Base-by-base conservation (phyloP, 768 basidiomycete species). In the Lentinula sp. region DNA sequence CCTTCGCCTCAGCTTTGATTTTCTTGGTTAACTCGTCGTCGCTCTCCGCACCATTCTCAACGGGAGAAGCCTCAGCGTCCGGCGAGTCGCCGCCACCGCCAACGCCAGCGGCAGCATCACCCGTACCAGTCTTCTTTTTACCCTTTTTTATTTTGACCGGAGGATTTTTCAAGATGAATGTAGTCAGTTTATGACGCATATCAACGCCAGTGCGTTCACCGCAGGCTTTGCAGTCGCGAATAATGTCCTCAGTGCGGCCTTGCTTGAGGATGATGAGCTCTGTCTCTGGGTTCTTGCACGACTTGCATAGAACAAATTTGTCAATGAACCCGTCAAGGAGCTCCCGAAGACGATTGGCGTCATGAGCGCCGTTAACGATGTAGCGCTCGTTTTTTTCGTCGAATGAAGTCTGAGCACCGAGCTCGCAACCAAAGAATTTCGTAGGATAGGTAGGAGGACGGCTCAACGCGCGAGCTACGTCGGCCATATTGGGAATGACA, bases 261-360 rank as follows among this genome's bases (percentile, higher is more conserved):
- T 70, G 76, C 75, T 93, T 95, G 72, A 93, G 85, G 71, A 99
- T 84, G 77, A 93, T 75, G 49, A 98, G 85, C 69, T 98, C 95
- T 35, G 97, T 99, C 77, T 99, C 97, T 10, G 97, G 97, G 72
- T 99, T 99, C 80, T 98, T 98, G 89, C 97, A 99, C 9, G 91
- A 85, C 62, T 87, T 88, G 78, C 97, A 99, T 15, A 99, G 87
- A 48, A 99, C 94, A 66, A 97, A 99, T 76, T 98, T 98, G 68
- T 96, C 93, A 78, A 99, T 99, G 82, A 98, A 99, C 52, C 74
- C 84, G 73, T 98, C 96, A 67, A 99, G 88, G 15, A 99, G 86
- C 74, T 98, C 96, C 61, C 95, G 91, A 32, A 99, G 86, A 62
- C 95, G 91, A 48, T 84, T 78, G 45, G 93, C 88, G 65, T 97